phyloP scores from a whole-genome alignment of 2,329 filamentous ascomycete species.

The Cercospora janseana region DNA sequence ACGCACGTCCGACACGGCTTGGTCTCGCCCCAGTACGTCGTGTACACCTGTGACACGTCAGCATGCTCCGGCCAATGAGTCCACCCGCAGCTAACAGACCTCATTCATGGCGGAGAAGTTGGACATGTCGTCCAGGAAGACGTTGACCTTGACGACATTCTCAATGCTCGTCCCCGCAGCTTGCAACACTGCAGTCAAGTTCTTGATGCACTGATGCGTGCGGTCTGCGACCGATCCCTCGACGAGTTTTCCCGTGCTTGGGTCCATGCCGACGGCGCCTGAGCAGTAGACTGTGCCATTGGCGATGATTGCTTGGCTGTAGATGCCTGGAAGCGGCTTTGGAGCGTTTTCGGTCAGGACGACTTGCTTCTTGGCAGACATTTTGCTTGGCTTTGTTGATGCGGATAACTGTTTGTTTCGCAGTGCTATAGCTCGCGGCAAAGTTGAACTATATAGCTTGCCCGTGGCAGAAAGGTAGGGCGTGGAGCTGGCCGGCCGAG shows the following conservation, averaged over 20 bases:
- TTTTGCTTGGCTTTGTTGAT: slow-evolving; percentile 10
- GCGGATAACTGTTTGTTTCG: too few species aligned
- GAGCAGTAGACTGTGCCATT: slow-evolving; percentile 71
- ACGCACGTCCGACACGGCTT: slow-evolving; percentile 47
- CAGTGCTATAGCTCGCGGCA: neutral
- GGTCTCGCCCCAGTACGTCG: slow-evolving; percentile 34
- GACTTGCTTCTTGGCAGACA: slow-evolving; percentile 30
- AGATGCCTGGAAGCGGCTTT: slow-evolving; percentile 30
- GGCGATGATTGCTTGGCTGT: slow-evolving; percentile 39
- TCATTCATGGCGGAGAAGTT: slow-evolving; percentile 61
- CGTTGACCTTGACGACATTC: slow-evolving; percentile 66
- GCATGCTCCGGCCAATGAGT: neutral
- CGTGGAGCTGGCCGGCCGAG: slow-evolving; percentile 7
- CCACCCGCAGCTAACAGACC: neutral
- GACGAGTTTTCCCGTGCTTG: slow-evolving; percentile 54
- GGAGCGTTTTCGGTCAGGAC: slow-evolving; percentile 34
- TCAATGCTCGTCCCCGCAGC: slow-evolving; percentile 59
- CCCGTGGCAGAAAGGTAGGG: neutral
- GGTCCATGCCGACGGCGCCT: slow-evolving; percentile 60
- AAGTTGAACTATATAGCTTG: slow-evolving; percentile 1
- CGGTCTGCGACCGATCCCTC: slow-evolving; percentile 57
- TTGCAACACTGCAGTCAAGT: slow-evolving; percentile 59
- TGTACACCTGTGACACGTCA: slow-evolving; percentile 42
- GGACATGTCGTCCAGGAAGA: slow-evolving; percentile 65
- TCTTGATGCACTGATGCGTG: slow-evolving; percentile 58